Evolutionary conservation across 352 stramenopile species (phyloP).

Genomic region (Detonula confervacea): DNA sequence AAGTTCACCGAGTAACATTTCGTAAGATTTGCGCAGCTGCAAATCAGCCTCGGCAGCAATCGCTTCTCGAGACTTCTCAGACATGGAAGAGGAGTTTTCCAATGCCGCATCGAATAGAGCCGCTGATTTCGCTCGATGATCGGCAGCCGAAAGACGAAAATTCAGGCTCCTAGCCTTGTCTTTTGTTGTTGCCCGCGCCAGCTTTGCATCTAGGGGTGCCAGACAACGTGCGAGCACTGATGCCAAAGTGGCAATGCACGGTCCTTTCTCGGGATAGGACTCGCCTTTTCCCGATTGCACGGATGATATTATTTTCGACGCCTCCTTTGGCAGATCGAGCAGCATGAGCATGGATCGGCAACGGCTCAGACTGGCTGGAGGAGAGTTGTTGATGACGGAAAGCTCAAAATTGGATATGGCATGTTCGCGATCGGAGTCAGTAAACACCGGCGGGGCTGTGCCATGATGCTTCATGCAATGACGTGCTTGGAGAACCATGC

Average conservation of each 20-base stretch:
- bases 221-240: conserved; percentile 36
- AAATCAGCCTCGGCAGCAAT: conserved; percentile 10
- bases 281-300: background rate
- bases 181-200: conserved; percentile 16
- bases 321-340: conserved; percentile 35
- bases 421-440: background rate
- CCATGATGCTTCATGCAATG: background rate
- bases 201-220: conserved; percentile 31
- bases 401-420: conserved; percentile 31
- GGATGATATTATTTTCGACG: conserved; percentile 36
- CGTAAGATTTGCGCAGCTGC: conserved; percentile 38
- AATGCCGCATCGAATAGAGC: conserved; percentile 26
- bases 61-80: background rate
- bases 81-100: conserved; percentile 5
- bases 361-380: conserved; percentile 26
- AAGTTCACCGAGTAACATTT: conserved; percentile 32
- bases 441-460: background rate
- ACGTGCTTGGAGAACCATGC: conserved; percentile 21
- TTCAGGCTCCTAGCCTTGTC: conserved; percentile 19
- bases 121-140: conserved; percentile 39
- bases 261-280: conserved; percentile 1
- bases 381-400: conserved; percentile 27
- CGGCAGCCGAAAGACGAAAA: conserved; percentile 36
- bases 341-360: conserved; percentile 36
- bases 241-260: conserved; percentile 19